A percentile compares a stretch with the other conserved stretches of the same genome.
Conservation (phyloP, 2,329 filamentous ascomycete species). For the Colletotrichum coccodes region DNA sequence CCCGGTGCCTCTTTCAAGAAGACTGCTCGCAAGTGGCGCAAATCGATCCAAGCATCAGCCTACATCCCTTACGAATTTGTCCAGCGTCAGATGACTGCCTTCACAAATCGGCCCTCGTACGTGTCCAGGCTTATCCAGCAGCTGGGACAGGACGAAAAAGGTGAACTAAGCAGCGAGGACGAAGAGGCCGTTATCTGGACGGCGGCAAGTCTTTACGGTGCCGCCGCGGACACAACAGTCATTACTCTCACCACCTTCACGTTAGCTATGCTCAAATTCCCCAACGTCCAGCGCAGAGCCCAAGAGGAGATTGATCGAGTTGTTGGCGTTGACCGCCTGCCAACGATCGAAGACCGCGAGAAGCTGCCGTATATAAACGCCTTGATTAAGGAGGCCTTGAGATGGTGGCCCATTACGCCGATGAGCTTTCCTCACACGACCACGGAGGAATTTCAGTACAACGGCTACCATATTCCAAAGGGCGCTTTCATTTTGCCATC, state of each 20-base stretch:
- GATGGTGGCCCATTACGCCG: constrained; percentile 45
- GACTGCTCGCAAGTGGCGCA: constrained; percentile 40
- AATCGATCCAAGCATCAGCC: constrained; percentile 29
- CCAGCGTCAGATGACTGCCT: constrained; percentile 37
- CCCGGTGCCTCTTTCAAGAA: constrained; percentile 44
- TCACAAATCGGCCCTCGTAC: constrained; percentile 37
- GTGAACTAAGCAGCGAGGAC: constrained; percentile 30
- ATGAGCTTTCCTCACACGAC: constrained; percentile 51
- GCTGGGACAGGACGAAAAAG: background rate
- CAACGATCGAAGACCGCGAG: constrained; percentile 39
- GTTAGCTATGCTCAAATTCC: constrained; percentile 38
- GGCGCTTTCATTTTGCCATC: constrained; percentile 36
- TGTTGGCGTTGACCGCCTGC: constrained; percentile 41
- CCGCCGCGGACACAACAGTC: constrained; percentile 43
- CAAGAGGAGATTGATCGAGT: constrained; percentile 40
- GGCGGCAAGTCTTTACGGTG: constrained; percentile 41
- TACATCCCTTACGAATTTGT: constrained; percentile 45
- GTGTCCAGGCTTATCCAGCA: constrained; percentile 39
- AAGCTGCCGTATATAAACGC: constrained; percentile 43
- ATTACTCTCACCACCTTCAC: constrained; percentile 36
- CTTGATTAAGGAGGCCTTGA: constrained; percentile 42
- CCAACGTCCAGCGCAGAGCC: constrained; percentile 37
- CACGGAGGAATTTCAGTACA: constrained; percentile 32
- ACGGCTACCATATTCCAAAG: constrained; percentile 23
- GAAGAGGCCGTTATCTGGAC: constrained; percentile 38